Evolutionary conservation across 1,139 yeast genomes (phyloP), one percentile per base, ranked within the genome.

Genomic region (Starmera stellimalicola): DNA sequence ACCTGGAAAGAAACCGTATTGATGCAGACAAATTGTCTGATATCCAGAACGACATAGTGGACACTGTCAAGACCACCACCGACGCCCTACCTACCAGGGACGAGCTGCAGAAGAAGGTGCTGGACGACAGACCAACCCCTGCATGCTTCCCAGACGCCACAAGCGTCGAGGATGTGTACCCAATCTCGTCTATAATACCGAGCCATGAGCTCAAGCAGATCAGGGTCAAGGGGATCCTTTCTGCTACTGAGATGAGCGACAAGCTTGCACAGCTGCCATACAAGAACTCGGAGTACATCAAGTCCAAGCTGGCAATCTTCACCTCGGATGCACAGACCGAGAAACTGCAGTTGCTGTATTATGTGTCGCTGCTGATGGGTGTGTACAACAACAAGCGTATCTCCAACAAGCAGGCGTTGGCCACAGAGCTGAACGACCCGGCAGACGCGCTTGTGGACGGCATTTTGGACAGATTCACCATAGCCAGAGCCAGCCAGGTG

Each of bases 51-150:
- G 94, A 84, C 47, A 87, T 91, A 49, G 75, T 87, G 36, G 95
- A 83, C 49, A 68, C 78, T 23, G 91, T 93, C 41, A 73, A 73
- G 54, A 67, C 70, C 24, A 69, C 78, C 28, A 84, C 97, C 3
- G 69, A 65, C 33, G 74, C 70, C 38, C 66, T 88, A 47, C 96
- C 96, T 29, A 63, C 88, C 3, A 70, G 73, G 51, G 69, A 68
- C 36, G 70, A 77, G 51, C 54, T 68, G 51, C 70, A 69, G 27
- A 65, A 68, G 32, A 63, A 64, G 20, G 73, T 74, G 30, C 66
- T 71, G 20, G 62, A 64, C 24, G 85, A 79, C 38, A 73, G 96
- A 54, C 94, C 95, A 16, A 82, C 88, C 14, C 98, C 98, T 7
- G 58, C 65, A 18, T 83, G 81, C 44, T 66, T 85, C 50, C 70